Percentiles rank a stretch among this genome's conserved stretches.
Evolutionary conservation across 257 asterid species (phyloP).

Genomic region (Euphrasia confusa): DNA sequence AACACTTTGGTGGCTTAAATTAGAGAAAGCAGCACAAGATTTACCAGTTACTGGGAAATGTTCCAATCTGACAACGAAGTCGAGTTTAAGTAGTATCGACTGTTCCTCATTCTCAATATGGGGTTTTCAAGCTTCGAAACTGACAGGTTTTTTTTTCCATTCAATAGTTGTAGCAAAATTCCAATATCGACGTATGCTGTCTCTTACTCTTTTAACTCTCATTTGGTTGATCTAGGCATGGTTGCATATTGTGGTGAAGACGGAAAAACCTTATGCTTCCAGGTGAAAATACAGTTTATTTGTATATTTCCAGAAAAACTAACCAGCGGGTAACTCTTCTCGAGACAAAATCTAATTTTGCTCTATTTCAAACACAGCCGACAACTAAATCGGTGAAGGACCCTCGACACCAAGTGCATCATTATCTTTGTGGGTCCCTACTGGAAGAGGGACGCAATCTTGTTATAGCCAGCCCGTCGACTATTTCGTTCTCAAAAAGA

Average conservation of each 20-base stretch:
- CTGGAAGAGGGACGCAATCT: constrained; percentile 56
- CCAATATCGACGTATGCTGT: background rate
- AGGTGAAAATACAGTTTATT: constrained; percentile 39
- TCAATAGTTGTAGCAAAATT: background rate
- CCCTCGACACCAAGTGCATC: constrained; percentile 58
- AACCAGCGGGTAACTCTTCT: background rate
- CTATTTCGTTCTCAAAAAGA: constrained; percentile 37
- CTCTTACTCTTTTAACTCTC: constrained; percentile 9
- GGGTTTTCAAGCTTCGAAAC: constrained; percentile 66
- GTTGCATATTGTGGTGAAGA: constrained; percentile 89
- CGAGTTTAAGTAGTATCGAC: constrained; percentile 50
- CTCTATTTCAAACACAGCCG: constrained; percentile 45
- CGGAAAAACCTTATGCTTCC: constrained; percentile 69
- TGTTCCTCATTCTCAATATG: constrained; percentile 71
- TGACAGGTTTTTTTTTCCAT: constrained; percentile 49
- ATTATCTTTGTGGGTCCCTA: constrained; percentile 73
- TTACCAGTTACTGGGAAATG: constrained; percentile 56
- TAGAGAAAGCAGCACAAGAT: constrained; percentile 57
- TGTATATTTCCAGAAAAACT: constrained; percentile 9
- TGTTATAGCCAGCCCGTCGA: constrained; percentile 43
- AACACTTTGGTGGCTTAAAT: constrained; percentile 58
- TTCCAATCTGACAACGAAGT: constrained; percentile 36
- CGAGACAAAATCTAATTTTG: background rate
- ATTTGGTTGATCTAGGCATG: constrained; percentile 42
- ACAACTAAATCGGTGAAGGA: constrained; percentile 55